Evolutionary conservation across 2,329 filamentous ascomycete genomes (phyloP).

Genomic region (Penicillium sp.): DNA sequence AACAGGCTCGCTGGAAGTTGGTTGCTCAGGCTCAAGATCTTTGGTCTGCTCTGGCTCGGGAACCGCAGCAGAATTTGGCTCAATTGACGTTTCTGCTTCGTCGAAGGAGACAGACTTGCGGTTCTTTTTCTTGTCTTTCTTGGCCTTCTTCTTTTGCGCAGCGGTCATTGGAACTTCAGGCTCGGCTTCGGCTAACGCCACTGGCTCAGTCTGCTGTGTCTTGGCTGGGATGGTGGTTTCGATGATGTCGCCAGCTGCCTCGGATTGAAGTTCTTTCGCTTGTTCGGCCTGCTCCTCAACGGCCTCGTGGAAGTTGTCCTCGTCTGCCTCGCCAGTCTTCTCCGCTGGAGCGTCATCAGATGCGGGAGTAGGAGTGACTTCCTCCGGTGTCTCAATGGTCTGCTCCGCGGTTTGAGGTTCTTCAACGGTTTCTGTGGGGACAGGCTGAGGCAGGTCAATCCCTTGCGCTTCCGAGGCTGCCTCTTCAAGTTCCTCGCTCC

Average conservation of each 20-base stretch:
- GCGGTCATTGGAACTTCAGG: constrained; percentile 9
- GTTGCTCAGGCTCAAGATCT: constrained; percentile 9
- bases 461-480: neutral
- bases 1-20: constrained; percentile 1
- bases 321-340: constrained; percentile 13
- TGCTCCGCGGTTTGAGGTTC: neutral
- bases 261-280: neutral
- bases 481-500: constrained; percentile 3
- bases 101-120: constrained; percentile 20
- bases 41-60: constrained; percentile 4
- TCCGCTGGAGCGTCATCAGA: constrained; percentile 1
- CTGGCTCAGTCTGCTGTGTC: neutral
- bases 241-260: neutral
- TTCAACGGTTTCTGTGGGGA: neutral
- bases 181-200: neutral
- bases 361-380: neutral
- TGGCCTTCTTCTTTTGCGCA: constrained; percentile 9
- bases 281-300: constrained; percentile 16
- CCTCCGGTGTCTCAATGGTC: neutral
- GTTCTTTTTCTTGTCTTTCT: constrained; percentile 21
- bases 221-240: neutral
- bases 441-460: neutral
- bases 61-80: constrained; percentile 4
- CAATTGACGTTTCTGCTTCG: constrained; percentile 4
- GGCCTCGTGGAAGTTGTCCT: constrained; percentile 21